phyloP scores from a whole-genome alignment of 805 yeast species.

The Metschnikowia hibisci region DNA sequence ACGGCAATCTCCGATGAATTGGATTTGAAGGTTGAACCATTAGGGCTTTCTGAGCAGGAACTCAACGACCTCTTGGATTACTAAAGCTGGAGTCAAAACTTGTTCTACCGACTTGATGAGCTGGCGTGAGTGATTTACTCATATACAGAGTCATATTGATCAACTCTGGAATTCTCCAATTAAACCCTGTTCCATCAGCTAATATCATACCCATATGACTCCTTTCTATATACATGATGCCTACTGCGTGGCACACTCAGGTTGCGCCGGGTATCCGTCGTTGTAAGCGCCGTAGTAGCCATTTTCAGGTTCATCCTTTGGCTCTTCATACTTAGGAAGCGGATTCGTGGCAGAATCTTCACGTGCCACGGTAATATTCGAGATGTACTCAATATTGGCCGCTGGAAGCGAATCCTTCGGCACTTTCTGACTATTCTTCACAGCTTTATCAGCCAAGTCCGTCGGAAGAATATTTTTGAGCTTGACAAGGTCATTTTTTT shows the following conservation, averaged over 20 bases:
- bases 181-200: not conserved
- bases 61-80: slow-evolving; percentile 35
- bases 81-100: slow-evolving; percentile 4
- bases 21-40: slow-evolving; percentile 11
- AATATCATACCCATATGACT: no score
- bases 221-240: not conserved
- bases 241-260: slow-evolving; percentile 34
- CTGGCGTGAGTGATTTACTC: no score
- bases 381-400: slow-evolving; percentile 36
- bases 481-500: slow-evolving; percentile 57
- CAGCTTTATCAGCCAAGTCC: slow-evolving; percentile 19
- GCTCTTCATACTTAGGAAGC: slow-evolving; percentile 30
- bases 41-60: slow-evolving; percentile 34
- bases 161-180: not conserved
- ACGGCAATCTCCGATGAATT: slow-evolving; percentile 6
- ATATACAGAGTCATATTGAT: no score
- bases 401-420: slow-evolving; percentile 28
- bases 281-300: slow-evolving; percentile 13
- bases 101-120: no score
- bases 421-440: slow-evolving; percentile 23
- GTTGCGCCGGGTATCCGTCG: slow-evolving; percentile 22
- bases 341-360: slow-evolving; percentile 9
- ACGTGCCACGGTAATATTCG: slow-evolving; percentile 30
- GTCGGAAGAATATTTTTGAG: slow-evolving; percentile 55
- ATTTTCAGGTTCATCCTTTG: slow-evolving; percentile 6